phyloP scores from a whole-genome alignment of 1,284 basidiomycete species.

The Pseudozyma flocculosa region DNA sequence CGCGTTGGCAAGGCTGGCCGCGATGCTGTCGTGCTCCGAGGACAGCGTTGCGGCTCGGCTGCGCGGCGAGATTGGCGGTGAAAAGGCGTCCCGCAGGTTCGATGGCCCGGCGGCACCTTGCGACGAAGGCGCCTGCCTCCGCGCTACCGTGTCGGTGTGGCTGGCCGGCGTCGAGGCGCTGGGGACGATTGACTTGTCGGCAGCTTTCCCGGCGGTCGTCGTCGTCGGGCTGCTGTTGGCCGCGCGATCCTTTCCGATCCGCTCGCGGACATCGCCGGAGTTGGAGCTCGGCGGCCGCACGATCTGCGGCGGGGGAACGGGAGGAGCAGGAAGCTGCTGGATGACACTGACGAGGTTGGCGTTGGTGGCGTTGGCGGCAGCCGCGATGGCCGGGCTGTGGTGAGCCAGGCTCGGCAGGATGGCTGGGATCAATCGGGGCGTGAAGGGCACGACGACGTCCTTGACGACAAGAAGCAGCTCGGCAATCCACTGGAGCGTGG shows the following conservation, averaged over 20 bases:
- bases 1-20: neutral
- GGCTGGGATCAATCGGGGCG: slow-evolving; percentile 84
- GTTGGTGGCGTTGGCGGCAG: slow-evolving; percentile 82
- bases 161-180: no score
- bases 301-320: slow-evolving; percentile 60
- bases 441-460: slow-evolving; percentile 90
- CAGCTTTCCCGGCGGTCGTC: neutral
- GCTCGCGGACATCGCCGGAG: neutral
- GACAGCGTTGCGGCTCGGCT: neutral
- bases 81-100: neutral
- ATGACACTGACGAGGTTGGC: slow-evolving; percentile 80
- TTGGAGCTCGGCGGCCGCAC: slow-evolving; percentile 4
- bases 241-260: neutral
- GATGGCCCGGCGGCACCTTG: neutral
- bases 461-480: slow-evolving; percentile 85
- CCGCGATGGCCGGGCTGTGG: slow-evolving; percentile 82
- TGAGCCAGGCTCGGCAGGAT: slow-evolving; percentile 93
- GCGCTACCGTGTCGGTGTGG: no score
- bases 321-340: slow-evolving; percentile 74
- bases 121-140: no score
- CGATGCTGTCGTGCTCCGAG: neutral
- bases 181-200: no score
- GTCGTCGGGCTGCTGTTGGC: neutral
- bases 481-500: slow-evolving; percentile 78
- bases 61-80: neutral